Percentiles rank a stretch among this genome's conserved stretches.
phyloP scores from a whole-genome alignment of 2,329 filamentous ascomycete species.

The Paecilomyces niveus region DNA sequence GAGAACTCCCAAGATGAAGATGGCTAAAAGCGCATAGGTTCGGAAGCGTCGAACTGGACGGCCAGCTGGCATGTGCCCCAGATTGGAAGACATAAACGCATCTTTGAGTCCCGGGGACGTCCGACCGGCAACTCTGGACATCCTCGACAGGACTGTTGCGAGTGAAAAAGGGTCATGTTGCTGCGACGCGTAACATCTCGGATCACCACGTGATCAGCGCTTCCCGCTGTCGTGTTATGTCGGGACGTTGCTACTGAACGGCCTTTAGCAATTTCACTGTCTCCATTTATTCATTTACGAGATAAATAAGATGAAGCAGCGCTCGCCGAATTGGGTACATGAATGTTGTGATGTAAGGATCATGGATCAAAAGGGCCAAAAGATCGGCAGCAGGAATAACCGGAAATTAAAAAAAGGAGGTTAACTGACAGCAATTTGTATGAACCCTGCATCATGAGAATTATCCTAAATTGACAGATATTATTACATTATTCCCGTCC shows the following conservation, averaged over 20 bases:
- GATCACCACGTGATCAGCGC: neutral
- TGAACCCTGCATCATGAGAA: no score
- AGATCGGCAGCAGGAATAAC: no score
- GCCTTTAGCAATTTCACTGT: neutral
- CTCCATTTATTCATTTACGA: neutral
- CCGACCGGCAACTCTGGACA: neutral
- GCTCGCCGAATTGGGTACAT: no score
- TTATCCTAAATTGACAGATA: no score
- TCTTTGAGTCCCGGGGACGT: neutral
- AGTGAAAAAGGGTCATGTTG: neutral
- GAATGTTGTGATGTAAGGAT: no score
- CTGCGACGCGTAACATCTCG: neutral
- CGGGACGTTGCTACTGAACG: neutral
- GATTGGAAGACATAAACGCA: neutral
- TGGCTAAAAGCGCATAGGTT: constrained; percentile 5
- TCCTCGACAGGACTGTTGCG: neutral
- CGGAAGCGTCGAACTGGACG: constrained; percentile 4
- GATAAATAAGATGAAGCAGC: no score
- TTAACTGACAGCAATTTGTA: no score
- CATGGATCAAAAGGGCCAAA: no score
- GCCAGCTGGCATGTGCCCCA: neutral
- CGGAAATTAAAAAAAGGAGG: no score
- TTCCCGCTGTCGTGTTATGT: neutral
- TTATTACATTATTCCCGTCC: no score
- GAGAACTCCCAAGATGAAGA: constrained; percentile 5